Percentiles rank a stretch among this genome's conserved stretches.
phyloP scores from a whole-genome alignment of 2,329 filamentous ascomycete genomes.

The Trichoderma sp. region DNA sequence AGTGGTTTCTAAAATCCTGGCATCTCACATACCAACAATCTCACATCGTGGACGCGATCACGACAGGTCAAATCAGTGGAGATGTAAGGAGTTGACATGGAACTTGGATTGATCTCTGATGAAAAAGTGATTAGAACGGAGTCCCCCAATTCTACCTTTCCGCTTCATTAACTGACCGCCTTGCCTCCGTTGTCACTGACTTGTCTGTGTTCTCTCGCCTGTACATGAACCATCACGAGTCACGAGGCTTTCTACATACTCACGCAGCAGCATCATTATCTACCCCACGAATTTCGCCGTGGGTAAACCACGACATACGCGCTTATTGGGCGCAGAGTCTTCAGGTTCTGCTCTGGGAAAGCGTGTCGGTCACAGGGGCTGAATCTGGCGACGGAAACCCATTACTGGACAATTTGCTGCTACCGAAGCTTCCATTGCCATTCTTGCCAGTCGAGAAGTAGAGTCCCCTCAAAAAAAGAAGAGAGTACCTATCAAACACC shows the following conservation, averaged over 20 bases:
- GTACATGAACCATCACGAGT: too few species aligned
- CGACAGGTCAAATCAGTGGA: not conserved
- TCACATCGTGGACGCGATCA: not conserved
- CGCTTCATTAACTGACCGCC: too few species aligned
- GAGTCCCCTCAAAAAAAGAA: too few species aligned
- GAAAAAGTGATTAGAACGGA: not conserved
- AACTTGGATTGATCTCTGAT: not conserved
- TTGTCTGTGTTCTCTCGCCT: too few species aligned
- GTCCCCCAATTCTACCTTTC: too few species aligned
- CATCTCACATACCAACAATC: too few species aligned
- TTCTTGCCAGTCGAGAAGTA: too few species aligned
- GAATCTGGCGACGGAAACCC: slow-evolving; percentile 9
- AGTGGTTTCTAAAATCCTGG: too few species aligned
- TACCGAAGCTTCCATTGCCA: not conserved
- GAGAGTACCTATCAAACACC: too few species aligned
- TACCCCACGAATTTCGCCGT: not conserved
- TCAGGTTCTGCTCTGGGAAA: not conserved
- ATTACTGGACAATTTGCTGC: slow-evolving; percentile 6
- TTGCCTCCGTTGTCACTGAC: too few species aligned
- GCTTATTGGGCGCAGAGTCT: too few species aligned
- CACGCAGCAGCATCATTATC: not conserved
- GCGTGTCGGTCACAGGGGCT: not conserved
- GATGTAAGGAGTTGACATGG: not conserved
- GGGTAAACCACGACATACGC: not conserved
- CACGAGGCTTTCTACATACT: not conserved